Percentiles rank a stretch among this genome's conserved stretches.
These are phyloP conservation scores for Entomortierella lignicola DNA, from an alignment of 192 early-diverging fungal genomes.

Conservation along the genomic window DNA sequence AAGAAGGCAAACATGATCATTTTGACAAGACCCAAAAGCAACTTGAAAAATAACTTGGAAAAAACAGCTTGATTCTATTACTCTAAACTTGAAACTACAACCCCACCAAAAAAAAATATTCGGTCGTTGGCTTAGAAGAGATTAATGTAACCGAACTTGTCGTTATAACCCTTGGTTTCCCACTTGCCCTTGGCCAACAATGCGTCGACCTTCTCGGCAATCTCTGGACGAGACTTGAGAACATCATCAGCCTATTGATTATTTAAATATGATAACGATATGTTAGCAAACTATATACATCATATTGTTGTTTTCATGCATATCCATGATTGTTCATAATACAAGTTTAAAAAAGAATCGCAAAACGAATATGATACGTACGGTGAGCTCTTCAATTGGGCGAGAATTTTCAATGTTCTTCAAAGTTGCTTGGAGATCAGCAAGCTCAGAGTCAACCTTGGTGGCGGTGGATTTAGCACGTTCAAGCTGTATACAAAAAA, in stretches of 20 bases:
- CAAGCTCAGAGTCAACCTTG: conserved; percentile 87
- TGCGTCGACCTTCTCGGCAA: conserved; percentile 89
- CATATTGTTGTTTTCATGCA: no score
- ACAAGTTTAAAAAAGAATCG: no score
- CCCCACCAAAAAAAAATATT: not conserved
- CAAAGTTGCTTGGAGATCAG: conserved; percentile 88
- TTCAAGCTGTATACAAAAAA: conserved; percentile 66
- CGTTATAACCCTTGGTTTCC: conserved; percentile 95
- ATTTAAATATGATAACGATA: not conserved
- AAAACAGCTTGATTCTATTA: not conserved
- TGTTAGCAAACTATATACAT: no score
- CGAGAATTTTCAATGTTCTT: conserved; percentile 94
- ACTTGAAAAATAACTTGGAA: not conserved
- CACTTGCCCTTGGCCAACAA: conserved; percentile 94
- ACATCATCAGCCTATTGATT: conserved; percentile 87
- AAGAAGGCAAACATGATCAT: not conserved
- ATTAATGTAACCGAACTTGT: conserved; percentile 87
- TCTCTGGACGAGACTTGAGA: conserved; percentile 90
- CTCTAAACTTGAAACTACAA: conserved; percentile 1
- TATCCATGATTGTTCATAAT: no score
- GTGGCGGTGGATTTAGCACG: conserved; percentile 85
- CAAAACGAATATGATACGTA: conserved; percentile 61
- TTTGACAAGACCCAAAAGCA: no score
- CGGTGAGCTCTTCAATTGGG: conserved; percentile 93
- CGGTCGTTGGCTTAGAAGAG: conserved; percentile 64